Percentiles rank a stretch among this genome's conserved stretches.
Conservation (phyloP, 176 grass and related monocot genomes). For the Cenchrus fungigraminus region DNA sequence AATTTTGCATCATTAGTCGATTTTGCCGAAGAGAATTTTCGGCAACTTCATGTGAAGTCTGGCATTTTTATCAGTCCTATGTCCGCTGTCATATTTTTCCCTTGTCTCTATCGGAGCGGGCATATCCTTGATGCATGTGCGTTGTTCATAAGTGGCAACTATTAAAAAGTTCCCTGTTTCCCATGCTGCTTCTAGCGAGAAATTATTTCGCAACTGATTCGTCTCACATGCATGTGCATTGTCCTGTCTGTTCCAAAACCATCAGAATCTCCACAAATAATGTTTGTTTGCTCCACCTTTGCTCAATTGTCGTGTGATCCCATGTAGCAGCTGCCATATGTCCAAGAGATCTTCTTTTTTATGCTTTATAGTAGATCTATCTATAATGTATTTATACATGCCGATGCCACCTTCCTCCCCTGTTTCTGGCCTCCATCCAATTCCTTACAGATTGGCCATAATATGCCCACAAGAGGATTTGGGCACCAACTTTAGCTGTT, state of each 20-base stretch:
- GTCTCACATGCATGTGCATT: conserved; percentile 62
- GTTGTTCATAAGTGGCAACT: conserved; percentile 42
- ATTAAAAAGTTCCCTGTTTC: conserved; percentile 51
- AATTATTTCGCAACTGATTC: conserved; percentile 53
- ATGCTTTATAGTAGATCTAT: conserved; percentile 28
- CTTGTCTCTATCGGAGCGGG: conserved; percentile 35
- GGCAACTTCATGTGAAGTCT: conserved; percentile 43
- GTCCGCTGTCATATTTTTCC: conserved; percentile 21
- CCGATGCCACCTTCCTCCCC: conserved; percentile 14
- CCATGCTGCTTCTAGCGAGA: conserved; percentile 43
- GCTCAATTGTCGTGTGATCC: conserved; percentile 43
- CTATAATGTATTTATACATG: conserved; percentile 16
- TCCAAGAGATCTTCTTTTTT: conserved; percentile 18
- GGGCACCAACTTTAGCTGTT: conserved; percentile 29
- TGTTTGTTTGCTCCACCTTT: conserved; percentile 50
- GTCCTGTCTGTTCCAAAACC: conserved; percentile 54
- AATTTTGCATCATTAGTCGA: not conserved
- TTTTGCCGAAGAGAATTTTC: conserved; percentile 19
- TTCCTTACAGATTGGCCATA: conserved; percentile 35
- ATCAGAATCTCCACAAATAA: conserved; percentile 39
- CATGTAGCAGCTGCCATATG: conserved; percentile 31
- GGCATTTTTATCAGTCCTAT: conserved; percentile 8
- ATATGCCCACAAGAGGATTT: conserved; percentile 36
- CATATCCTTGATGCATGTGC: conserved; percentile 45
- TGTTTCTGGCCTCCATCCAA: conserved; percentile 30